Base-by-base conservation (phyloP, 805 yeast species). In the Sungouiella blattae region DNA sequence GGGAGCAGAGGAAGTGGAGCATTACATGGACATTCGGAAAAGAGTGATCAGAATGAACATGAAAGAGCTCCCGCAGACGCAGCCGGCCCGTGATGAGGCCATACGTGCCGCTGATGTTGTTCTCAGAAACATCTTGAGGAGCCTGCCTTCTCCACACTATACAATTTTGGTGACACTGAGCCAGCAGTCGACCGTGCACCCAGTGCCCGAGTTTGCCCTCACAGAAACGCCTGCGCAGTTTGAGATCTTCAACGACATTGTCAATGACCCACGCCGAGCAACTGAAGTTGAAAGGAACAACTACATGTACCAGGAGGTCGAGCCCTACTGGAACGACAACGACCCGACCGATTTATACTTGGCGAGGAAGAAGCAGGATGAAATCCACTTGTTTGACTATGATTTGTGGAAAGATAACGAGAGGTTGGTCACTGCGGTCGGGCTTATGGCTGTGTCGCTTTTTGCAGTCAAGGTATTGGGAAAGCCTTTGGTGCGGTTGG, bases 131-230 rank as follows among this genome's bases (percentile, higher is more conserved):
- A 67, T 84, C 4, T 42, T 84, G n/a, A 72, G 84, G 24, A 77
- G 75, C 36, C 56, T 84, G 9, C 96, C 96, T 1, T 70, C 89
- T 0, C 95, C 96, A 0, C 74, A 76, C 40, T 73, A 71, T 36
- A 66, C 87, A 2, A 60, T 88, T 2, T 55, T 87, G 2, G 64
- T 78, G 39, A 77, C 88, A 4, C 53, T 64, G 11, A 46, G 49
- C 27, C 38, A 38, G 9, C 35, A 50, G n/a, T 30, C 40, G 7
- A 34, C 41, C 1, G 39, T 47, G 18, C 67, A 60, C 39, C 71
- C 72, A 2, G 32, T 53, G 1, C 62, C 69, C 4, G 46, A 54
- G 15, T 39, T 52, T 30, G 49, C 56, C 8, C 34, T 71, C 39
- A 43, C 54, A 31, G 33, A 51, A 50, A 32, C 59, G 57, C 64